Evolutionary conservation across 179 eudicot species (phyloP).

Genomic region (Beta macrorhiza): DNA sequence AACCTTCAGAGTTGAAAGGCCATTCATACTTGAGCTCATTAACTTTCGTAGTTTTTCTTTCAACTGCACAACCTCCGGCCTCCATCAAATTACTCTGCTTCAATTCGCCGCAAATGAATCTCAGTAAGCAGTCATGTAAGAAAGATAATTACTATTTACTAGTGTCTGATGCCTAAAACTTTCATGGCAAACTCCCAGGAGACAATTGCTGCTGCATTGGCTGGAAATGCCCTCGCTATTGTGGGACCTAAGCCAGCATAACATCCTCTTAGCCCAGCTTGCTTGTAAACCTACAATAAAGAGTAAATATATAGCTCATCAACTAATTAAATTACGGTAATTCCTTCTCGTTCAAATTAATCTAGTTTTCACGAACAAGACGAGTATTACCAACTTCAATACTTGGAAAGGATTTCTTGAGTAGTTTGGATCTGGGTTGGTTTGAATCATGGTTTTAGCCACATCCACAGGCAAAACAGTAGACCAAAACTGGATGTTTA

Average conservation of each 20-base stretch:
- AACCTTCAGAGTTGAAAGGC: neutral
- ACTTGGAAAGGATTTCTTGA: conserved; percentile 67
- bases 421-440: conserved; percentile 52
- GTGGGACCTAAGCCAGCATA: conserved; percentile 93
- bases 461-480: conserved; percentile 82
- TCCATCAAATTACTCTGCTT: conserved; percentile 4
- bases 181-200: conserved; percentile 84
- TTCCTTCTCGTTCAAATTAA: neutral
- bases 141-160: conserved; percentile 35
- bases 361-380: neutral
- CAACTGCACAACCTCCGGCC: neutral
- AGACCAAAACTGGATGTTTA: conserved; percentile 61
- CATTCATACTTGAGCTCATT: neutral
- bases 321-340: neutral
- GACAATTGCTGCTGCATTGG: conserved; percentile 92
- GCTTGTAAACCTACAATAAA: conserved; percentile 55
- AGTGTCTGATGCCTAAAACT: conserved; percentile 62
- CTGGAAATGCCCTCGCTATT: conserved; percentile 76
- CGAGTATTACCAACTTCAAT: conserved; percentile 44
- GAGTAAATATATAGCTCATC: neutral
- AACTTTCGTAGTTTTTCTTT: neutral
- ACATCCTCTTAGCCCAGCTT: conserved; percentile 82
- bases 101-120: neutral
- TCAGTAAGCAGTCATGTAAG: neutral
- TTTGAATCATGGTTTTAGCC: conserved; percentile 86